Base-by-base conservation (phyloP, 371 early-diverging fungal genomes). In the Mortierella polycephala region DNA sequence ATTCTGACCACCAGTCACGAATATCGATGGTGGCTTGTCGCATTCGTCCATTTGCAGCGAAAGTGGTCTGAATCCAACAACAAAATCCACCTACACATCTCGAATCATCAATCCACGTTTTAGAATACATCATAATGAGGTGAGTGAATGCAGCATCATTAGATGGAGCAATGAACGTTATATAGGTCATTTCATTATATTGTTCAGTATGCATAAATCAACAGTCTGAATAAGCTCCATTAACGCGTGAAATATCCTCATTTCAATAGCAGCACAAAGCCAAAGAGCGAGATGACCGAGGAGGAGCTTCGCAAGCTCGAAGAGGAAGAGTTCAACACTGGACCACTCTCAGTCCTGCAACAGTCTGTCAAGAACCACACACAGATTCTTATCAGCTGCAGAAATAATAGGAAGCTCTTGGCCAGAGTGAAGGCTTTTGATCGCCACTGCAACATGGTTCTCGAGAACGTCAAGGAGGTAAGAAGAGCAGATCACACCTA, bases 351-450 rank as follows among this genome's bases (percentile, higher is more conserved):
- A 7, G 93, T 99, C 18, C 87, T 99, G 54, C 96, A 95, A 49
- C 93, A 92, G 85, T 95, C 98, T 5, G 98, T 98, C 62, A 95
- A 93, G 84, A 96, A 95, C 87, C 94, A 95, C 88, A 94, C 95
- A 55, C 98, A 98, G 86, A 90, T 99, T 53, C 89, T 99, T 70
- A 93, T 99, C 83, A 95, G 91, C 79, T 95, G 94, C 82, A 89
- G 99, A 82, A 99, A 99, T 86, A 98, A 98, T 87, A 91, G 95
- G 82, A 98, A 98, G 84, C 87, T 99, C 63, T 85, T 99, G 23
- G 99, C 96, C 30, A 91, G 98, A 69, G 96, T 99, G 60, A 99
- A 99, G 86, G 99, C 99, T 52, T 99, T 99, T 79, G 99, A 98
- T 86, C 92, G 99, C 49, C 99, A 98, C 82, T 98, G 96, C 89